Base-by-base conservation (phyloP, 2,329 filamentous ascomycete species). In the Hymenoscyphus infarciens region DNA sequence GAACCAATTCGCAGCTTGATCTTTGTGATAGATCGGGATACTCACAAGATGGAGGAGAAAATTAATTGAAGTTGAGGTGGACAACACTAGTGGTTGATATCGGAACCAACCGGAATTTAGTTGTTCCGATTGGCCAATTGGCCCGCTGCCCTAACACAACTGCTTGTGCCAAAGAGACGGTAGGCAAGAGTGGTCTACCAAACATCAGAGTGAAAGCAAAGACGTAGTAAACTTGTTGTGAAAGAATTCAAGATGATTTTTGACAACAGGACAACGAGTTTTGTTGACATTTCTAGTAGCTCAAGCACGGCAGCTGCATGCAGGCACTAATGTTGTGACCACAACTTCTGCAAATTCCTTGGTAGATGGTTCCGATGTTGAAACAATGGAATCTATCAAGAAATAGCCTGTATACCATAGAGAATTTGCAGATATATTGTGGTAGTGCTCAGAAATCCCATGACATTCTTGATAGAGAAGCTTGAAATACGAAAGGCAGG, bases 291-390 rank as follows among this genome's bases (percentile, higher is more conserved):
- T 52, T 13, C 15, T 25, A 52, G 45, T 22, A 19, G 10, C 13
- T 2, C 10, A 52, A 13, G 45, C 13, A 52, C 19, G 25, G 45
- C 45, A 52, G 19, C 19, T 52, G 45, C 45, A 52, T 52, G 45
- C 10, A 49, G 45, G 45, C 22, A 52, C 45, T 52, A 52, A 52
- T 52, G 45, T 27, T 52, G 45, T 52, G 45, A 25, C 19, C 45
- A 52, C 45, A 22, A 25, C 13, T 52, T 52, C 45, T 52, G 45
- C 8, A 52, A 52, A 52, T 52, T 52, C n/a, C 45, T 52, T 52
- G 45, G 45, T 52, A 52, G 45, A 52, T 25, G 22, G 45, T 52
- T 52, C 19, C 45, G 45, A 13, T 13, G 19, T 52, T 52, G 45
- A 52, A 52, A 52, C 45, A 25, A 52, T n/a, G n/a, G n/a, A n/a